phyloP scores from a whole-genome alignment of 1,139 yeast species.

The Hyphopichia khmerensis region DNA sequence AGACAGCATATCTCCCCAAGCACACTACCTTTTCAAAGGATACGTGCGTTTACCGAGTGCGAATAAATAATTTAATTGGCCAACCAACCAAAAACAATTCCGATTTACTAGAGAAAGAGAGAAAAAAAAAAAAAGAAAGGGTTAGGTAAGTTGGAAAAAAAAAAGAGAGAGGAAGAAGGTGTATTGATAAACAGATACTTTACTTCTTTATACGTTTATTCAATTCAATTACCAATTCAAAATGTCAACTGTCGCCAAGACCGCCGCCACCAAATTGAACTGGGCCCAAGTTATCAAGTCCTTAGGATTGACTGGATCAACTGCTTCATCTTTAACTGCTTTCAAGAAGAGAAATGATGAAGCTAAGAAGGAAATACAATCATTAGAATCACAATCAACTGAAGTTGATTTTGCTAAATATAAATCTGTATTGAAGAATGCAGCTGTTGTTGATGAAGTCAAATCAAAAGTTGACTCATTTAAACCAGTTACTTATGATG shows the following conservation, averaged over 20 bases:
- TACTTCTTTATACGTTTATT: no score
- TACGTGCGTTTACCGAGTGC: no score
- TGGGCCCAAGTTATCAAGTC: constrained; percentile 91
- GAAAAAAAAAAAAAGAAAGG: not conserved
- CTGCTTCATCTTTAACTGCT: constrained; percentile 82
- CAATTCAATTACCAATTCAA: constrained; percentile 4
- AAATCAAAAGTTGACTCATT: constrained; percentile 73
- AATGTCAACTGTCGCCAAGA: constrained; percentile 54
- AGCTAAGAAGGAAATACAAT: constrained; percentile 79
- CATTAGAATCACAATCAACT: constrained; percentile 69
- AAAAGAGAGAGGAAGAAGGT: no score
- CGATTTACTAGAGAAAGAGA: not conserved
- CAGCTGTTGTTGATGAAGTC: constrained; percentile 74
- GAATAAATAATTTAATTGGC: not conserved
- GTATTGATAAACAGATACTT: no score
- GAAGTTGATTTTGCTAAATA: constrained; percentile 80
- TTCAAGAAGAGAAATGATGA: constrained; percentile 99
- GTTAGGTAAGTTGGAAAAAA: not conserved
- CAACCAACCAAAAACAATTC: not conserved
- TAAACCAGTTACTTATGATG: constrained; percentile 83
- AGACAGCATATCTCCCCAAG: no score
- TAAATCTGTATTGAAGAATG: constrained; percentile 79
- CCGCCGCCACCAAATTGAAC: constrained; percentile 86
- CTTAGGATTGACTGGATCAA: constrained; percentile 88
- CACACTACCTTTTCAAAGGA: no score